Evolutionary conservation across 306 rosid species (phyloP), one percentile per base, ranked within the genome.

Genomic region (Castanospermum australe): DNA sequence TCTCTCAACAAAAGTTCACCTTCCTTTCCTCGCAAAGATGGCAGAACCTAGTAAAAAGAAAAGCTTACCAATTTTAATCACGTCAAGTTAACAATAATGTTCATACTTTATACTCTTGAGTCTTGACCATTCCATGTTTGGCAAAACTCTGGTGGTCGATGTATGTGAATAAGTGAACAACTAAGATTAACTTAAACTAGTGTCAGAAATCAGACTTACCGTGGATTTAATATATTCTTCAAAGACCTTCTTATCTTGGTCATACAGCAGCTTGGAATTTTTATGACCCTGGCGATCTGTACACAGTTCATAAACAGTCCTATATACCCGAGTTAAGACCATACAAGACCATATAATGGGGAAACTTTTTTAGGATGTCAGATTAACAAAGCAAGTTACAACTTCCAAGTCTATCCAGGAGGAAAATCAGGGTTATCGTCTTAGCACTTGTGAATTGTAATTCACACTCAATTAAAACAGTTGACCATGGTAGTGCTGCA

Each of bases 11-110:
- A 82, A 75, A 84, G 41, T 35, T 88, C 94, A 69, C 87, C 91
- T 71, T 91, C 88, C 84, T 93, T 89, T 75, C 77, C 97, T 79
- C 85, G 65, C 84, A 90, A 79, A 64, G 92, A 90, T 69, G 94
- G 96, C 79, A 93, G 82, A 39, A 90, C 96, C 96, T 92, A 79
- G 82, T 81, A 13, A 55, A n/a, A 33, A 45, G 21, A 42, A 72
- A 22, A 11, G 2, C 8, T 41, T 5, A 28, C 25, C 25, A 24
- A 15, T 25, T n/a, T 5, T 30, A 15, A 73, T 60, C 65, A 73
- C 4, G 25, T 39, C 67, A 60, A 2, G 25, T 39, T 60, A 60
- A 2, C 30, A 30, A 30, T 48, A 25, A 36, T 59, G 24, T 22
- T 14, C 11, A 15, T 13, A 8, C 11, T 25, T 14, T n/a, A 15